Conservation (phyloP, 2,329 filamentous ascomycete genomes). For the Phaeosphaeriaceae sp. region DNA sequence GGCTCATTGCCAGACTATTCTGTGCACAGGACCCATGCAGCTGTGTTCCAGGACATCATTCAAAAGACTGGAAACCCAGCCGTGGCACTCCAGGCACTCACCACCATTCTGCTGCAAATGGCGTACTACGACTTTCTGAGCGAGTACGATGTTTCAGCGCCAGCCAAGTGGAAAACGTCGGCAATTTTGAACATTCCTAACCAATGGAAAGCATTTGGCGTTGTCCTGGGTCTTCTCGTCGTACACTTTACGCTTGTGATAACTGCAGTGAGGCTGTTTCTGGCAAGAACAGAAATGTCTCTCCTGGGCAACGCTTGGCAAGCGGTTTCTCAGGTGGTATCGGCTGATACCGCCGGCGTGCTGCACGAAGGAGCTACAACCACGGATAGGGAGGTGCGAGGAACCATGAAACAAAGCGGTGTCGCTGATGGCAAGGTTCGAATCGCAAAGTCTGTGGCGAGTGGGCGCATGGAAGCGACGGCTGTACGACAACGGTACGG, state of each 20-base stretch:
- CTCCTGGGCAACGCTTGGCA: constrained; percentile 19
- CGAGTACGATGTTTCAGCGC: constrained; percentile 6
- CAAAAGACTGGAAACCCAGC: constrained; percentile 10
- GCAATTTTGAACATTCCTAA: background rate
- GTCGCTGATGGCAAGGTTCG: constrained; percentile 2
- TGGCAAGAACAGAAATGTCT: constrained; percentile 10
- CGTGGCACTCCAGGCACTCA: constrained; percentile 14
- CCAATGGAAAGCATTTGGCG: constrained; percentile 9
- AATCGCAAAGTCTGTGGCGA: background rate
- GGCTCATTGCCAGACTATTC: background rate
- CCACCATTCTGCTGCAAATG: constrained; percentile 13
- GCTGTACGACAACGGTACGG: constrained; percentile 1
- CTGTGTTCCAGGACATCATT: constrained; percentile 15
- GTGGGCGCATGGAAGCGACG: constrained; percentile 1
- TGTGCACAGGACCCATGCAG: constrained; percentile 11
- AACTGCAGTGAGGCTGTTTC: constrained; percentile 5
- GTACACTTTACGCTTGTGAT: constrained; percentile 9
- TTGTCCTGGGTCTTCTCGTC: constrained; percentile 4
- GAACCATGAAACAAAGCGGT: background rate
- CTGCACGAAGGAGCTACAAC: constrained; percentile 8
- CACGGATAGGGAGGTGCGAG: constrained; percentile 13
- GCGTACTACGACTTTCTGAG: constrained; percentile 14
- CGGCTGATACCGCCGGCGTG: constrained; percentile 8
- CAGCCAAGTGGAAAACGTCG: background rate
- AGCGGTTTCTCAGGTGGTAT: constrained; percentile 14